phyloP scores from a whole-genome alignment of 2,329 filamentous ascomycete species.

The Helminthosporium solani region DNA sequence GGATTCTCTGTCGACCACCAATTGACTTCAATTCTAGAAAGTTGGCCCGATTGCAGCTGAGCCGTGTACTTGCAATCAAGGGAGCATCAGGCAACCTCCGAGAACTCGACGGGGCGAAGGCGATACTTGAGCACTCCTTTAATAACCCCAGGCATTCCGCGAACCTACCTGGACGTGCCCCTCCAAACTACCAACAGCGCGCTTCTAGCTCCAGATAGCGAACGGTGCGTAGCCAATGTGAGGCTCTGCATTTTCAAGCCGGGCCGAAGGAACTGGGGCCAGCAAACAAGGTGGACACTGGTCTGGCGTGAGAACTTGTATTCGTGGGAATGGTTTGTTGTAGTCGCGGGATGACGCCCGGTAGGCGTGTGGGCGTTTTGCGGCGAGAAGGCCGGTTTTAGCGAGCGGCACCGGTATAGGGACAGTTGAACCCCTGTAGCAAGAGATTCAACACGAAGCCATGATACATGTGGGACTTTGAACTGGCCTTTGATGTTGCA shows the following conservation, averaged over 20 bases:
- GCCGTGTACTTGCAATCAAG: constrained; percentile 10
- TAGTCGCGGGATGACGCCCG: not conserved
- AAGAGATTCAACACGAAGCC: too few relatives aligned
- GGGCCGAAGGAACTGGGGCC: constrained; percentile 12
- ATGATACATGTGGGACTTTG: too few relatives aligned
- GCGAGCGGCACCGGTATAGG: too few relatives aligned
- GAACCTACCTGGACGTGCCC: constrained; percentile 14
- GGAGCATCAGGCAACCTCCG: not conserved
- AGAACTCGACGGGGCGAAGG: constrained; percentile 18
- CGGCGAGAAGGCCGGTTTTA: constrained; percentile 23
- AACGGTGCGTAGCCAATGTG: constrained; percentile 27
- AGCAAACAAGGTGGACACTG: constrained; percentile 10
- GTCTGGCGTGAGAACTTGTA: not conserved
- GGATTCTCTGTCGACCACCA: not conserved
- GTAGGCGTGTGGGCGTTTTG: not conserved
- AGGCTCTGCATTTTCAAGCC: constrained; percentile 10
- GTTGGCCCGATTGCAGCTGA: constrained; percentile 10
- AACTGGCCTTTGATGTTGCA: too few relatives aligned
- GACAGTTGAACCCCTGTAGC: too few relatives aligned
- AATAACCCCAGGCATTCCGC: constrained; percentile 6
- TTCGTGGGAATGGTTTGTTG: not conserved
- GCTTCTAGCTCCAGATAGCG: constrained; percentile 12
- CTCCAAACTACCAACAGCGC: constrained; percentile 8
- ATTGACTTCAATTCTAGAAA: not conserved
- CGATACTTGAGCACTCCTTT: constrained; percentile 13